Evolutionary conservation across 1,284 basidiomycete genomes (phyloP).

Genomic region (Xerocomus amazonicus): DNA sequence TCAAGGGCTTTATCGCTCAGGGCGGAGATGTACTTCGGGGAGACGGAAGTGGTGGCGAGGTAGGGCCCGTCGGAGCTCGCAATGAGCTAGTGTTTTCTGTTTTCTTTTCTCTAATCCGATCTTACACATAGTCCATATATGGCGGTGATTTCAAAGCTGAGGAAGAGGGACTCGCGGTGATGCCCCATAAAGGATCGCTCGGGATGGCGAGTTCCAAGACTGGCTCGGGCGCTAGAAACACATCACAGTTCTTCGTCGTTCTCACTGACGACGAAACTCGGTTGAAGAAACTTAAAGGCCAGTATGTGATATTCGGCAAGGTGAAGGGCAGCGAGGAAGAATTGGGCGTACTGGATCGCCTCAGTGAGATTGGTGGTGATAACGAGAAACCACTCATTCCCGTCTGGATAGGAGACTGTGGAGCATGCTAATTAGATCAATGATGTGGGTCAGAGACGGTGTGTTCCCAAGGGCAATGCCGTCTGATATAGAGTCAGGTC

Average conservation of each 20-base stretch:
- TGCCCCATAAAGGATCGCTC: slow-evolving; percentile 40
- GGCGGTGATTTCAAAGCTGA: slow-evolving; percentile 50
- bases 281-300: slow-evolving; percentile 43
- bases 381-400: slow-evolving; percentile 38
- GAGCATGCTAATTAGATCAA: slow-evolving; percentile 11
- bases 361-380: slow-evolving; percentile 33
- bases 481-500: neutral
- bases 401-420: slow-evolving; percentile 47
- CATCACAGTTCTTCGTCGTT: slow-evolving; percentile 50
- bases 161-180: slow-evolving; percentile 41
- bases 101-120: slow-evolving; percentile 16
- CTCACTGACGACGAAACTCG: slow-evolving; percentile 40
- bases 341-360: slow-evolving; percentile 36
- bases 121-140: slow-evolving; percentile 40
- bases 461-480: neutral
- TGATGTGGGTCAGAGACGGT: slow-evolving; percentile 7
- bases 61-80: slow-evolving; percentile 16
- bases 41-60: slow-evolving; percentile 51
- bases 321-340: slow-evolving; percentile 34
- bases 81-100: neutral
- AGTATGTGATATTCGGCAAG: slow-evolving; percentile 46
- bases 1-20: slow-evolving; percentile 47
- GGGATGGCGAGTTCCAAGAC: slow-evolving; percentile 46
- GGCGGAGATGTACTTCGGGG: slow-evolving; percentile 49
- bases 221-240: slow-evolving; percentile 41